Evolutionary conservation across 1,284 basidiomycete species (phyloP), one percentile per base, ranked within the genome.

Genomic region (Neotropicomus parvogracilis): DNA sequence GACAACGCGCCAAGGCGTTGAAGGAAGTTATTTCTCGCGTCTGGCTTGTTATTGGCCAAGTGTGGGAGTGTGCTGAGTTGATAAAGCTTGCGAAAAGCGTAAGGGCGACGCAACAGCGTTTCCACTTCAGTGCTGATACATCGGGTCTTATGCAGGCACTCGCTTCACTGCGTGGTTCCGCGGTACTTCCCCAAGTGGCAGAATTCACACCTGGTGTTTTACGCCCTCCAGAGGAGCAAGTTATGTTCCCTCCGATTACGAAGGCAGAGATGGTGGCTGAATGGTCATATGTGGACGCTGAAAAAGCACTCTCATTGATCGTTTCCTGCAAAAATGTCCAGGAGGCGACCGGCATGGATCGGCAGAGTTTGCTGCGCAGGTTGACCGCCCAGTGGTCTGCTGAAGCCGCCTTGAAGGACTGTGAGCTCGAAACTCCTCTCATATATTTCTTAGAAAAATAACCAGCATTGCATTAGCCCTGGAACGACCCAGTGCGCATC

Each of bases 361-460:
- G 73, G 44, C 70, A 80, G 40, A 67, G 67, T 3, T 67, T 94
- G 33, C 55, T 75, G 27, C 73, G 72, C 40, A 71, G 78, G 39
- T 69, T 93, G 21, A 73, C 74, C 1, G 58, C 60, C 1, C 72
- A 70, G 29, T 95, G 92, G 92, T 82, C 82, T 4, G 77, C 87
- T 12, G 82, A 91, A 49, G 67, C 70, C n/a, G 89, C 90, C 26
- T 69, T 92, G 40, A 79, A 72, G 55, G 81, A 89, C 48, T 85
- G 91, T 92, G 65, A 74, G 86, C 65, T 17, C 35, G n/a, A 35
- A 38, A 21, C 33, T 20, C n/a, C 29, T 47, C 39, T 26, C 54
- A 41, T 26, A 29, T 31, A 41, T 48, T 40, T 43, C 20, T 42
- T 17, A 24, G 24, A 24, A 24, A 24, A 43, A 17, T 39, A 11